phyloP scores from a whole-genome alignment of 2,329 filamentous ascomycete species.

The Taxawa tesnikishii region DNA sequence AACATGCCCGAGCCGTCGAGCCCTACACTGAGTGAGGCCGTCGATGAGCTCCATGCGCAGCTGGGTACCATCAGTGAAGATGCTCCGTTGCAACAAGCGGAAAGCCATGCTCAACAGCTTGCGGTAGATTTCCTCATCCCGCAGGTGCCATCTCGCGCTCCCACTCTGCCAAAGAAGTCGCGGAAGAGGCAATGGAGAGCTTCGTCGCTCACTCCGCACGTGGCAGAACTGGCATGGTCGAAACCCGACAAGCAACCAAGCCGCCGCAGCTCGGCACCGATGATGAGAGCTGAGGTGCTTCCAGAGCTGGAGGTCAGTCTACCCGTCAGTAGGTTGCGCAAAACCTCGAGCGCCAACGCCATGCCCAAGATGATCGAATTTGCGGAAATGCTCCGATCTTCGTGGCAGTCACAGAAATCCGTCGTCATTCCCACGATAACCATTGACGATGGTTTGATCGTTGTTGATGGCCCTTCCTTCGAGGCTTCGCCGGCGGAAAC shows the following conservation, averaged over 20 bases:
- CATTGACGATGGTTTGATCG: background rate
- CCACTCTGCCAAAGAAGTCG: slow-evolving; percentile 27
- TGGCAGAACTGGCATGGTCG: background rate
- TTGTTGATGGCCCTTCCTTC: background rate
- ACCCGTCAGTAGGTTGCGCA: background rate
- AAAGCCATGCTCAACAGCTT: background rate
- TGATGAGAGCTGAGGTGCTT: background rate
- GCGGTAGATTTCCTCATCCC: background rate
- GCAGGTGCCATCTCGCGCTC: slow-evolving; percentile 18
- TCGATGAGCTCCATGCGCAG: slow-evolving; percentile 21
- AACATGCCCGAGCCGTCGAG: slow-evolving; percentile 16
- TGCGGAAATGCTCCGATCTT: background rate
- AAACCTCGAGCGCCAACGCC: background rate
- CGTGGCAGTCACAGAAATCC: background rate
- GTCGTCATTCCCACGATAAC: background rate
- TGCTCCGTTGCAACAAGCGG: slow-evolving; percentile 3
- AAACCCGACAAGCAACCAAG: background rate
- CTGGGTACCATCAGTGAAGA: slow-evolving; percentile 15
- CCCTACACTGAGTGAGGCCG: slow-evolving; percentile 36
- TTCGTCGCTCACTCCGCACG: background rate
- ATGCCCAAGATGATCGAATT: background rate
- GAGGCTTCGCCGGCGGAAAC: background rate
- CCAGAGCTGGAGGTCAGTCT: background rate
- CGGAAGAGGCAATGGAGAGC: slow-evolving; percentile 25
- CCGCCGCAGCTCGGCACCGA: too few species aligned